Evolutionary conservation across 495 filamentous ascomycete genomes (phyloP).

Genomic region (Tuber umbilicatum): DNA sequence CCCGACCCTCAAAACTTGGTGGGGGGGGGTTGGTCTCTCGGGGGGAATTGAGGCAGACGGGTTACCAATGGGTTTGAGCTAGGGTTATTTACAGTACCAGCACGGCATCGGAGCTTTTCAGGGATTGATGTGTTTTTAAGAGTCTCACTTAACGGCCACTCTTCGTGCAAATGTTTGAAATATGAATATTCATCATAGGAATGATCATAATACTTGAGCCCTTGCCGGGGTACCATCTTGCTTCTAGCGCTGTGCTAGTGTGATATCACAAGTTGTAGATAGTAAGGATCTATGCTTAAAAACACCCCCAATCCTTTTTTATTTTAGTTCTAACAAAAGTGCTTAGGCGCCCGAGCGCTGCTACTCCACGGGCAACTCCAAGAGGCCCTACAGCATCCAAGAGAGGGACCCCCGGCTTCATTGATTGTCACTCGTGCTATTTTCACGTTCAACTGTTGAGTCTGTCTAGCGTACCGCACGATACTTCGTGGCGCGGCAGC

Average conservation of each 20-base stretch:
- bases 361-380: too few relatives aligned
- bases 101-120: background rate
- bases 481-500: background rate
- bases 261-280: too few relatives aligned
- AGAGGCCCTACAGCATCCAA: too few relatives aligned
- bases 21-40: too few relatives aligned
- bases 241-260: background rate
- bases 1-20: too few relatives aligned
- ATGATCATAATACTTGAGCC: background rate
- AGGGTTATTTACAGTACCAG: too few relatives aligned
- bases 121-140: background rate
- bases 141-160: background rate
- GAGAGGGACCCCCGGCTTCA: background rate
- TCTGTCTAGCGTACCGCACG: background rate
- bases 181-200: background rate
- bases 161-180: background rate
- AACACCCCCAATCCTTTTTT: background rate
- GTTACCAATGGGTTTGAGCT: background rate
- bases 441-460: background rate
- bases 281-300: background rate
- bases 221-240: background rate
- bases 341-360: too few relatives aligned
- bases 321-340: background rate
- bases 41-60: background rate
- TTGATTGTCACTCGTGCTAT: background rate